Evolutionary conservation across 805 yeast species (phyloP), one percentile per base, ranked within the genome.

Genomic region (Candida tallmaniae): DNA sequence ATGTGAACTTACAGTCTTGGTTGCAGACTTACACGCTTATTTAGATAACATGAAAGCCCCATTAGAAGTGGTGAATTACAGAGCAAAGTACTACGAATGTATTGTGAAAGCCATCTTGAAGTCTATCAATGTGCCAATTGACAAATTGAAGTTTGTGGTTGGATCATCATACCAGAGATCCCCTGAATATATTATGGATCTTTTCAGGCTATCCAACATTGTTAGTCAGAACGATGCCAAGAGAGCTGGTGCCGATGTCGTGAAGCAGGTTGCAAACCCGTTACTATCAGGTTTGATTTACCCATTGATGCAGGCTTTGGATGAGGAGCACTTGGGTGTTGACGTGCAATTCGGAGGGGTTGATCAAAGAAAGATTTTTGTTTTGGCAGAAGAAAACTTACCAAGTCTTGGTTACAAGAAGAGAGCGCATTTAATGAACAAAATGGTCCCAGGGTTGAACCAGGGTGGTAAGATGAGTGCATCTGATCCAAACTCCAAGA

Each of bases 381-480:
- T 88, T 18, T 73, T 93, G 35, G 97, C 98, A 6, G 98, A 93
- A 62, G 98, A 93, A 66, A 82, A 84, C 64, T 76, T 93, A 56
- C 89, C 80, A 27, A 56, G 77, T 32, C 52, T 93, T 37, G 97
- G 97, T 27, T 93, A 90, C 80, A 86, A 84, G 66, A 93, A 93
- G 73, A 82, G 99, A 60, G 98, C 95, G 20, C 99, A 93, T 66
- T 72, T 93, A 56, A 93, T 93, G 99, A 93, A 93, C 68, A 90
- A 88, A 36, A 90, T 93, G 97, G 96, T 94, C 30, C 98, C 98
- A 32, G 97, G 98, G 35, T 76, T 93, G 50, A 79, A 83, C 21
- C 96, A 89, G 65, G 97, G 97, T 50, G 98, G 94, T 52, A 93
- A 93, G 60, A 93, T 93, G 99, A 86, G 96, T 50, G 96, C 98